Base-by-base conservation (phyloP, 345 rosid genomes). In the Murraya paniculata region DNA sequence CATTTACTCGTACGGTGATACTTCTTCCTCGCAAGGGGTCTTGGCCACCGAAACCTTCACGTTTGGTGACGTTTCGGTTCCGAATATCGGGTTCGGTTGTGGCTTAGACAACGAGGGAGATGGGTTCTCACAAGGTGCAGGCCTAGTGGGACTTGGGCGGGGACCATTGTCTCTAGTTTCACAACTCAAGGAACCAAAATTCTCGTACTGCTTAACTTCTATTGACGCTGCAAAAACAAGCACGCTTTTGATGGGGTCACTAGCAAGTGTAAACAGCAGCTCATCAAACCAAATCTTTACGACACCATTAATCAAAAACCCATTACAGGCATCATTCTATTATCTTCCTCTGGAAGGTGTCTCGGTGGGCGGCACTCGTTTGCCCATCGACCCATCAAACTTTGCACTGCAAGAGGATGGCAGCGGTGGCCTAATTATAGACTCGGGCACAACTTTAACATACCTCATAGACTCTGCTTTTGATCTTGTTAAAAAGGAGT, bases 391-490 rank as follows among this genome's bases (percentile, higher is more conserved):
- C 66, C 60, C 86, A 86, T 87, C 98, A 30, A 89, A 91, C 53
- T 92, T 96, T 21, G 76, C 87, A 19, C 82, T 96, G 77, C 82
- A 84, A 33, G 85, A 84, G 11, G 97, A 96, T 79, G 98, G 99
- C 5, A 87, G 79, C 0, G 99, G 98, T 55, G 98, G 99, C 14
- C n/a, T 94, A 76, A 91, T 94, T 68, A 94, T 94, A 19, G 99
- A 96, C 83, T 94, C 98, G 0, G 99, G 99, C 48, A 96, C 99
- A 0, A 92, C 98, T 60, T 91, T 96, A 62, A 89, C 99, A 0
- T 94, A 92, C 71, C 74, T 96, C 0, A 94, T 90, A 78, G 77
- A 86, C 8, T 68, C 75, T 6, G 98, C 91, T 6, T 96, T 88
- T 50, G 80, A 81, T 56, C 28, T 61, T 19, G 83, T 96, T 13